These are phyloP conservation scores for Sequoiadendron giganteum DNA, from an alignment of 75 land plant species.

Conservation along the genomic window DNA sequence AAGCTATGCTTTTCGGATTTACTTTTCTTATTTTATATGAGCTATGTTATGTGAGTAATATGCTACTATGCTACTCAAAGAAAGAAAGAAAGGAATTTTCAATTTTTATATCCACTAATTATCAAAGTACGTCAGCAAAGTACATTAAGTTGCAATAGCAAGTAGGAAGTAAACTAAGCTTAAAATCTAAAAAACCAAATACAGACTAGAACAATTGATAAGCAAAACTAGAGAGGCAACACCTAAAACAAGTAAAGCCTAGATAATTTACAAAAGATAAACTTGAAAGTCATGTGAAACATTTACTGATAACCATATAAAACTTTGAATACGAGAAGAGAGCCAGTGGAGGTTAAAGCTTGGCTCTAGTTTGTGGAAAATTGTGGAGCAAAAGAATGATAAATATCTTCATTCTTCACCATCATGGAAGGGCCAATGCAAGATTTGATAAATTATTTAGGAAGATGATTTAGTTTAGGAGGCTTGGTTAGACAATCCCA, in stretches of 20 bases:
- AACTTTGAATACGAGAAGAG: not conserved
- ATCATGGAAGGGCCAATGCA: not conserved
- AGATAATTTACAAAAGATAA: not conserved
- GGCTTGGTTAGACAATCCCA: no score
- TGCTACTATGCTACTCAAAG: not conserved
- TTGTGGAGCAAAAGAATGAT: not conserved
- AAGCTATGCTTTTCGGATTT: not conserved
- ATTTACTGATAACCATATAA: not conserved
- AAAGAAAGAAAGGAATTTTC: no score
- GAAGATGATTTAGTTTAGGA: not conserved
- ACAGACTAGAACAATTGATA: not conserved
- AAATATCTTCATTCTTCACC: no score
- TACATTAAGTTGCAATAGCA: no score
- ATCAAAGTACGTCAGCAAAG: no score
- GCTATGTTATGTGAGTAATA: not conserved
- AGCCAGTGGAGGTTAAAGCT: not conserved
- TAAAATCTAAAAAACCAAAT: no score
- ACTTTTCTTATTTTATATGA: not conserved
- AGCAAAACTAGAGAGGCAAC: not conserved
- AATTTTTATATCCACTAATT: no score
- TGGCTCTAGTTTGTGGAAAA: not conserved
- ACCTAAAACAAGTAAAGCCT: not conserved
- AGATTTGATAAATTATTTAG: not conserved
- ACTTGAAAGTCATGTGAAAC: not conserved
- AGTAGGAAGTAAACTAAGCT: no score